Evolutionary conservation across 2,329 filamentous ascomycete species (phyloP), one percentile per base, ranked within the genome.

Genomic region (Talaromyces sp.): DNA sequence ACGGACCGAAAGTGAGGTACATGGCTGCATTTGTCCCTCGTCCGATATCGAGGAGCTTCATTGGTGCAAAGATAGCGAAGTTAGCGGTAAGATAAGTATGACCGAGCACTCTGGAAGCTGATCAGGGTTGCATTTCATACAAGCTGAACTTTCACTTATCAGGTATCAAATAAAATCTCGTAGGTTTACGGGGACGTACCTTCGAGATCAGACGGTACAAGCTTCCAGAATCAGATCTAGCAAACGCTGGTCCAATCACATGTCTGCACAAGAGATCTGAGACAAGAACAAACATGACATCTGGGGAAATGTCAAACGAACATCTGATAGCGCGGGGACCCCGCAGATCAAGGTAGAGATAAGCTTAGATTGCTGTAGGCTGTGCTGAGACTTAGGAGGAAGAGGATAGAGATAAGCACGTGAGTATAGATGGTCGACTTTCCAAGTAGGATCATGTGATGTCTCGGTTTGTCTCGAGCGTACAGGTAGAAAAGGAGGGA

Each of bases 171-270:
- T 19, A 14, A 3, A 56, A 56, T 3, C n/a, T 13, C 1, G n/a
- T 22, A 9, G 37, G 13, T n/a, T 56, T 2, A 33, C 2, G 37
- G 31, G 33, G 16, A 13, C 1, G 7, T 11, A 24, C 11, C 2
- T 10, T 35, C n/a, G 31, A 37, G 14, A 56, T 56, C 52, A 56
- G 52, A 56, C 37, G 10, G 14, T 16, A 33, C 27, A 35, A 11
- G n/a, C 31, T 19, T 19, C 31, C 50, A 35, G n/a, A n/a, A 35
- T 3, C 31, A 10, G 16, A 37, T 52, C 14, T 11, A 33, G 45
- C 33, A 56, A 35, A 56, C 52, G n/a, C 52, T 56, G 31, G 33
- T 37, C 33, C 33, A 56, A 37, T 56, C n/a, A 22, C 50, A 56
- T 37, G 8, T 0, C n/a, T n/a, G n/a, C n/a, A 31, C 6, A 22